Base-by-base conservation (phyloP, 805 yeast genomes). In the Ogataea dorogensis region DNA sequence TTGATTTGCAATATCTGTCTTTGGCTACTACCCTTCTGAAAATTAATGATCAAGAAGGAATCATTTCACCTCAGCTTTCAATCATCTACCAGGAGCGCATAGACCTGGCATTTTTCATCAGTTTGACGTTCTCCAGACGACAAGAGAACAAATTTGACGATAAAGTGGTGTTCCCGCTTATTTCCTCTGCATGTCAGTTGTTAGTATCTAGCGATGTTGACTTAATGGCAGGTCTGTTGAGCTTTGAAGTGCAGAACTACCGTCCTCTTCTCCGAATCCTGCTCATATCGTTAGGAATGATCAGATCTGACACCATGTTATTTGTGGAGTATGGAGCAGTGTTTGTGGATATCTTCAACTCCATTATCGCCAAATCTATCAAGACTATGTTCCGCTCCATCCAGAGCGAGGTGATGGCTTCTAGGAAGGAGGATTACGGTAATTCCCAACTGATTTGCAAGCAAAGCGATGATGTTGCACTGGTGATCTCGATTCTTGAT, bases 351-450 rank as follows among this genome's bases (percentile, higher is more conserved):
- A 70, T 81, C 24, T 79, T 86, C 51, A 82, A 76, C 32, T 58
- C 73, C 25, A 74, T 85, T 9, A 70, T 84, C 18, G 75, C 86
- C 6, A 75, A 71, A 46, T 86, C 93, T 1, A 70, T 82, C n/a
- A 73, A 72, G 24, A 64, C 74, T 2, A 58, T 84, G 17, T 67
- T 81, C 38, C 68, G 74, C 7, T 73, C 78, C 17, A 67, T 82
- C 13, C 83, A 80, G 46, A 68, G 76, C 27, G 78, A 74, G 28
- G 74, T 77, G 4, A 64, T 70, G 49, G 31, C 58, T 43, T 70
- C 28, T 51, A 71, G 28, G 53, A 67, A 60, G 53, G 39, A 59
- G 8, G 63, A 62, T 26, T 56, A 58, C 19, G 57, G 59, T 2
- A 53, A 54, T 13, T 53, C 67, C 7, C 43, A 48, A 2, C 59